Conservation (phyloP, 805 yeast genomes). For the Yarrowia keelungensis region DNA sequence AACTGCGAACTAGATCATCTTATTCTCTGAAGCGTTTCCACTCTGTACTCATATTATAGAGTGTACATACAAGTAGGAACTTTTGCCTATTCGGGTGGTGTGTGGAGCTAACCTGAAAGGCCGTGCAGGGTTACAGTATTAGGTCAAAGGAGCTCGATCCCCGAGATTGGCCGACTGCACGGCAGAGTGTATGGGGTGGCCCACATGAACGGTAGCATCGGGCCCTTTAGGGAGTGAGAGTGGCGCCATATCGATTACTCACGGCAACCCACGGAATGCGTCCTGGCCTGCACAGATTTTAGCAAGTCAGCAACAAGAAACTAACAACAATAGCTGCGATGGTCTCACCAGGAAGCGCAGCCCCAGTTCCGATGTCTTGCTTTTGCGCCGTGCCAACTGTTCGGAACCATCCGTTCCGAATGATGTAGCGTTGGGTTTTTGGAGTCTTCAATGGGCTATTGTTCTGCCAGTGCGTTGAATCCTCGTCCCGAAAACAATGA, state of each 20-base stretch:
- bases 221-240: too few species aligned
- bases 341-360: too few species aligned
- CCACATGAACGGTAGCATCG: too few species aligned
- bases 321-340: too few species aligned
- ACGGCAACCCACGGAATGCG: too few species aligned
- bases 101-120: neutral
- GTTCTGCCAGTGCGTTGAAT: too few species aligned
- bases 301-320: too few species aligned
- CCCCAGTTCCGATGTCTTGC: neutral
- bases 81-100: neutral
- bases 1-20: neutral
- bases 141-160: neutral
- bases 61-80: neutral
- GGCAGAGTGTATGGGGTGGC: too few species aligned
- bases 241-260: neutral
- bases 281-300: too few species aligned
- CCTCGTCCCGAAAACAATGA: too few species aligned
- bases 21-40: too few species aligned
- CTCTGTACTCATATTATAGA: too few species aligned
- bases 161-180: slow-evolving; percentile 10
- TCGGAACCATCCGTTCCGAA: slow-evolving; percentile 1
- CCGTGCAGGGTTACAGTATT: neutral
- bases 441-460: neutral
- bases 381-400: neutral
- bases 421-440: neutral